Base-by-base conservation (phyloP, 345 rosid species). In the Aegle marmelos region DNA sequence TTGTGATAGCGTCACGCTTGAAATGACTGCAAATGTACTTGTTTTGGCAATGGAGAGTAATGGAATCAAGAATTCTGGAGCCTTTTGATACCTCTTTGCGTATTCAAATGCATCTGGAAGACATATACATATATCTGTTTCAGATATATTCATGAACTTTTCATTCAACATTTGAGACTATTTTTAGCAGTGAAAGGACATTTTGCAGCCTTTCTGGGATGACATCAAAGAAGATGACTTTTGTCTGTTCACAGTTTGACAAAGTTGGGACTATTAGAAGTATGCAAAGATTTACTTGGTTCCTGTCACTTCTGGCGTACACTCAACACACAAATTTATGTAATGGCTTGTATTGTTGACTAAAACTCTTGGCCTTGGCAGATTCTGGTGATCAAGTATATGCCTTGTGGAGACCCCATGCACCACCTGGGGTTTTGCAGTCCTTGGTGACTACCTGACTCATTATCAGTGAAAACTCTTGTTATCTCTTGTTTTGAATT, bases 1-100 rank as follows among this genome's bases (percentile, higher is more conserved):
- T 96, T 83, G 85, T 86, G 65, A 48, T 91, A 82, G 91, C 70
- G 91, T 89, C 82, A 87, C 90, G 73, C 79, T 84, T 80, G 97
- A 96, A 81, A 85, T 94, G 93, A 90, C 85, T 83, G 97, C 91
- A 76, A 92, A 89, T 80, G 90, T 86, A 48, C 85, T 91, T 80
- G 97, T 97, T 84, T 90, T 96, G 83, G 89, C 88, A 79, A 89
- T 96, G 97, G 99, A 96, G 88, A 93, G 99, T 82, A 92, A 89
- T 86, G 98, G 98, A 85, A 90, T 92, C 78, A 90, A n/a, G 89
- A 85, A 90, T 96, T 78, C 79, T 96, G 90, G 99, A 96, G 87
- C 99, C 99, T 78, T 96, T 96, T 56, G 99, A 96, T 84, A 90
- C 93, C 68, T 85, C 84, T 60, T 67, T 94, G 85, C 88, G 76